Evolutionary conservation across 371 early-diverging fungal genomes (phyloP).

Genomic region (Mortierella sp.): DNA sequence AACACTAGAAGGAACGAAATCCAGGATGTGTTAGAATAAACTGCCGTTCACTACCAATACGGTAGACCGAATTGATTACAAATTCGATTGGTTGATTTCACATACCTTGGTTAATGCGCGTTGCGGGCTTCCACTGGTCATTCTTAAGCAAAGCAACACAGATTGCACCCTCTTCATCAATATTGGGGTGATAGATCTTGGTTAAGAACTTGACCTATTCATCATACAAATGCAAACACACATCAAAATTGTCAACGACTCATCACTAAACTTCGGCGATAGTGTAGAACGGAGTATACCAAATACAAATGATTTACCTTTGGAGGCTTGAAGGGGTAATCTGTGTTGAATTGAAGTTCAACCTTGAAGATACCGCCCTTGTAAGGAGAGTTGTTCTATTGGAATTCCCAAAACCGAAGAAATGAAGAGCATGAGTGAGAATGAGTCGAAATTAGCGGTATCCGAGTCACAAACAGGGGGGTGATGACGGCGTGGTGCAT

Average conservation of each 20-base stretch:
- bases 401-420: not conserved
- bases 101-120: constrained; percentile 65
- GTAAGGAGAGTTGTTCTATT: constrained; percentile 72
- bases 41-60: not conserved
- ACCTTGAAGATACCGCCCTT: constrained; percentile 88
- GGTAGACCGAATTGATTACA: not conserved
- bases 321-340: constrained; percentile 96
- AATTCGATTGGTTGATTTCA: not conserved
- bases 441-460: not conserved
- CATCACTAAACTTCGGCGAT: not conserved
- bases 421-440: not conserved
- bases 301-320: constrained; percentile 59
- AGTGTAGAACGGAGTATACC: not conserved
- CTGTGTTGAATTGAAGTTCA: constrained; percentile 83
- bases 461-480: not conserved
- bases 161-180: constrained; percentile 88
- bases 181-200: constrained; percentile 95
- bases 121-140: constrained; percentile 95
- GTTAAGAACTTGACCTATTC: constrained; percentile 88
- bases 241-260: not conserved
- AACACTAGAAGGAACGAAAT: constrained; percentile 65
- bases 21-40: not conserved
- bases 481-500: not conserved
- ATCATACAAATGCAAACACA: not conserved
- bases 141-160: constrained; percentile 85